Conservation (phyloP, 2,329 filamentous ascomycete genomes). For the Madurella mycetomatis region DNA sequence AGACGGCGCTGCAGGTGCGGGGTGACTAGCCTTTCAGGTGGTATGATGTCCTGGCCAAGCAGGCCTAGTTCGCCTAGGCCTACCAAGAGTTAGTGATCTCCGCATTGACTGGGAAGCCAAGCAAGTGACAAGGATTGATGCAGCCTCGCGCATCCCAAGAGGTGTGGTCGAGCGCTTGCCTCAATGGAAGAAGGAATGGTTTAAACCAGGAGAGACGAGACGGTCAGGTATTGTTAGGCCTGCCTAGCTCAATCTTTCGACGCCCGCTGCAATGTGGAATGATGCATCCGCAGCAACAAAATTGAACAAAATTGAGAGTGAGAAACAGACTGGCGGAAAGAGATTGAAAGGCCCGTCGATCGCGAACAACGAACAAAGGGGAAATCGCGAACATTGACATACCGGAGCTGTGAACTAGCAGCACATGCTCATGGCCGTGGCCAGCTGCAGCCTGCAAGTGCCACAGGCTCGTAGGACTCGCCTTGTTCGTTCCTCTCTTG, state of each 20-base stretch:
- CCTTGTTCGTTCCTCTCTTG: not conserved
- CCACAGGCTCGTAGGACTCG: not conserved
- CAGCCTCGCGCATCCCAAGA: slow-evolving; percentile 3
- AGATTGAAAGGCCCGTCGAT: no score
- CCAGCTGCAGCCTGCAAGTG: not conserved
- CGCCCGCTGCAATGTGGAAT: no score
- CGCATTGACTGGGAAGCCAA: slow-evolving; percentile 19
- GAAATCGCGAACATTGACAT: not conserved
- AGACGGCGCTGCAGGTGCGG: slow-evolving; percentile 21
- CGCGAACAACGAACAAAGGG: not conserved
- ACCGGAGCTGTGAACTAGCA: not conserved
- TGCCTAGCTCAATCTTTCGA: no score
- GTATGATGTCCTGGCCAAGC: slow-evolving; percentile 26
- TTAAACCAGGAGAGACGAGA: no score
- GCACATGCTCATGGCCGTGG: not conserved
- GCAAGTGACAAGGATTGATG: slow-evolving; percentile 4
- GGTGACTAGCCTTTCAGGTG: slow-evolving; percentile 22
- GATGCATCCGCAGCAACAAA: no score
- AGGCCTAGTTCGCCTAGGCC: slow-evolving; percentile 17
- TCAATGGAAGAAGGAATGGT: no score
- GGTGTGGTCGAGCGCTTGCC: no score
- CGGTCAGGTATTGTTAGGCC: no score
- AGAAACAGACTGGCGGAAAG: no score
- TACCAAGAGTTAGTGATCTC: slow-evolving; percentile 25
- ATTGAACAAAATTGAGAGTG: no score